Evolutionary conservation across 2,329 filamentous ascomycete species (phyloP).

Genomic region (Colletotrichum godetiae): DNA sequence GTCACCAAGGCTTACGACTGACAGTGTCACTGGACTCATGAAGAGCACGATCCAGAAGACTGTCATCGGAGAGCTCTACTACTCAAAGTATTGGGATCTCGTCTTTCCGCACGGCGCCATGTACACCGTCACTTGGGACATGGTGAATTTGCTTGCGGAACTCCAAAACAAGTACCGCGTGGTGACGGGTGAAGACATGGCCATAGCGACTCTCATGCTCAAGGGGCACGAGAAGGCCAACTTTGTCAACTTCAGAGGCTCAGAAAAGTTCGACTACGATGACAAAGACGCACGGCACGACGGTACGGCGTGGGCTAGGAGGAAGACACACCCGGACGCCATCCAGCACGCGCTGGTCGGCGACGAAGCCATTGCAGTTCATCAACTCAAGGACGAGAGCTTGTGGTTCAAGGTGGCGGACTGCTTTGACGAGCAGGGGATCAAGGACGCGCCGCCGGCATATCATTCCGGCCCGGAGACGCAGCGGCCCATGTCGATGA

Average conservation of each 20-base stretch:
- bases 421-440: conserved; percentile 43
- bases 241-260: conserved; percentile 43
- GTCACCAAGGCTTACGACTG: conserved; percentile 36
- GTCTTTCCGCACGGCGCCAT: conserved; percentile 47
- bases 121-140: conserved; percentile 48
- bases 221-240: conserved; percentile 40
- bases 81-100: conserved; percentile 39
- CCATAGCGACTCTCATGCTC: conserved; percentile 43
- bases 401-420: conserved; percentile 43
- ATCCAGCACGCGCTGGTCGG: conserved; percentile 41
- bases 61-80: conserved; percentile 45
- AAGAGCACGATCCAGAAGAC: conserved; percentile 39
- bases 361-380: conserved; percentile 40
- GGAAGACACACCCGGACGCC: conserved; percentile 39
- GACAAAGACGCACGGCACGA: conserved; percentile 42
- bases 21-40: conserved; percentile 20
- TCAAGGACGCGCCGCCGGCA: conserved; percentile 36
- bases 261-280: conserved; percentile 46
- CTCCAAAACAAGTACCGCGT: conserved; percentile 42
- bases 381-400: conserved; percentile 42
- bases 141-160: conserved; percentile 41
- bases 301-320: conserved; percentile 43
- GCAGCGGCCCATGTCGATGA: conserved; percentile 29
- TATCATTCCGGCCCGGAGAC: conserved; percentile 15
- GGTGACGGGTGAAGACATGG: conserved; percentile 45